Percentiles rank a stretch among this genome's conserved stretches.
Evolutionary conservation across 352 stramenopile genomes (phyloP).

Genomic region (Plasmopara viticola): DNA sequence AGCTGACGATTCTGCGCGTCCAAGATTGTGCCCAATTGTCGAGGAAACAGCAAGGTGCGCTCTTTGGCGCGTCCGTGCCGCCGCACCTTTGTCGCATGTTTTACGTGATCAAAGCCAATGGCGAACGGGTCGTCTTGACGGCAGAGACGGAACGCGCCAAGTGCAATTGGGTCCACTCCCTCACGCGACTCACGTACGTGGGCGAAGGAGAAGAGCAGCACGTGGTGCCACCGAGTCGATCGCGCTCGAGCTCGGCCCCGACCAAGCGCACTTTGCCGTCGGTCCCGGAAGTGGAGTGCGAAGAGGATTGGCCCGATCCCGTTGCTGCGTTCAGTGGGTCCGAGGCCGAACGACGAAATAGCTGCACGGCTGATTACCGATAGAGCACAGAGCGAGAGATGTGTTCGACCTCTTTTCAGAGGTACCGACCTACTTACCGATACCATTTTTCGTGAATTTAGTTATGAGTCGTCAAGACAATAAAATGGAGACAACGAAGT

Average conservation of each 20-base stretch:
- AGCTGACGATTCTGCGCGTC: conserved; percentile 49
- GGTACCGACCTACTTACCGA: not conserved
- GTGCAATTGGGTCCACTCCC: conserved; percentile 51
- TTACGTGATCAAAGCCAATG: conserved; percentile 61
- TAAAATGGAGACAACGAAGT: too few relatives aligned
- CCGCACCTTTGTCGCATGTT: conserved; percentile 50
- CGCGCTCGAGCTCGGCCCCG: conserved; percentile 17
- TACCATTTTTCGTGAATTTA: not conserved
- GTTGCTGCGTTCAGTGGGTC: conserved; percentile 4
- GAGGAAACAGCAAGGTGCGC: conserved; percentile 52
- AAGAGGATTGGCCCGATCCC: conserved; percentile 19
- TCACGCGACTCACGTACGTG: conserved; percentile 44
- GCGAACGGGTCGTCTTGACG: conserved; percentile 50
- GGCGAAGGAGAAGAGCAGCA: conserved; percentile 27
- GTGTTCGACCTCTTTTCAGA: not conserved
- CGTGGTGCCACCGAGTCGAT: conserved; percentile 12
- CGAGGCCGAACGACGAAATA: conserved; percentile 20
- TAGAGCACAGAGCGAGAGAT: not conserved
- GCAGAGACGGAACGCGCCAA: conserved; percentile 40
- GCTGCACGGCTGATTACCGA: conserved; percentile 19
- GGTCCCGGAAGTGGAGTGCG: conserved; percentile 19
- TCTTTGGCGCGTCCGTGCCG: conserved; percentile 51
- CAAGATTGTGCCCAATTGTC: conserved; percentile 53
- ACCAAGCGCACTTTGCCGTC: conserved; percentile 11
- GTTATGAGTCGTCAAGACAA: not conserved